Base-by-base conservation (phyloP, 2,329 filamentous ascomycete species). In the Fusarium buxicola region DNA sequence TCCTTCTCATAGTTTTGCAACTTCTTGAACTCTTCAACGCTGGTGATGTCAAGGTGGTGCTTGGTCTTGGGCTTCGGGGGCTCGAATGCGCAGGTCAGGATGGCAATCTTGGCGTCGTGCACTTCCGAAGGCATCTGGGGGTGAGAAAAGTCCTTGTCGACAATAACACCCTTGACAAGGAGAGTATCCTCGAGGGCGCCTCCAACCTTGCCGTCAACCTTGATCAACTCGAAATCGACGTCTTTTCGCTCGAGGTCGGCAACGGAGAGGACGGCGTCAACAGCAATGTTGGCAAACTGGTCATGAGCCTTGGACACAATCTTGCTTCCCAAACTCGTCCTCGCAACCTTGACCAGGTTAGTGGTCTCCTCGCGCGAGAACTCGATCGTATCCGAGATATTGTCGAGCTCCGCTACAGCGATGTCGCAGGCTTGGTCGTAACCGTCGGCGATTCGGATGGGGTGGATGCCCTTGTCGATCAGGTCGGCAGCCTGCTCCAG, bases 81-180 rank as follows among this genome's bases (percentile, higher is more conserved):
- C 82, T 99, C 95, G 75, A 99, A 99, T 5, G 95, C 93, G 77
- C 95, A 99, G 47, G 95, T 99, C 58, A 99, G 82, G 73, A 99
- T 99, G 69, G 95, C 95, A 74, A 99, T 89, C 84, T 97, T 98
- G 74, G 95, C 96, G 79, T 99, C 93, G 71, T 84, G 86, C 65
- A 99, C 94, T 79, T 97, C 93, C 46, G 91, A 92, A 10, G 95
- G 95, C 95, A 99, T 99, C 81, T 99, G 95, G 11, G 95, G 95
- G 78, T 99, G 95, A 31, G 95, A 98, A 79, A 99, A 99, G 81
- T 99, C 96, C 84, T 99, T 99, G 86, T 99, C 95, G 77, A 99
- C 87, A 76, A 99, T 96, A 67, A 99, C 95, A 76, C 95, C 95
- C 82, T 98, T 96, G 70, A 99, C 94, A 38, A 99, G 88, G 27